Evolutionary conservation across 495 filamentous ascomycete species (phyloP).

Genomic region (Tuber melanosporum): DNA sequence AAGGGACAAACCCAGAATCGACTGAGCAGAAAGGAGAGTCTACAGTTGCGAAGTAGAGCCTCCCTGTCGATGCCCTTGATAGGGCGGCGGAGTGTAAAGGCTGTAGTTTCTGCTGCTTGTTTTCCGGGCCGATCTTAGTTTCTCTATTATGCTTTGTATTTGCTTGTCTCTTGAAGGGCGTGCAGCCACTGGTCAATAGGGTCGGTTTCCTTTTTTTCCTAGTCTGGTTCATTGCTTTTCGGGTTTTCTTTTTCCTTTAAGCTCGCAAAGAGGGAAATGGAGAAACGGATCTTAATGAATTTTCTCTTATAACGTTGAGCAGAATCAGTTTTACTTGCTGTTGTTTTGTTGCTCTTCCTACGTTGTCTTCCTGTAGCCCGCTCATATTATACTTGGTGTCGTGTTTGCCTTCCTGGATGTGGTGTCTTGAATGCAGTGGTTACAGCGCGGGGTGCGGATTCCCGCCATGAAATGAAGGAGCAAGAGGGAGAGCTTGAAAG

Average conservation of each 20-base stretch:
- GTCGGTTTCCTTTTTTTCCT: background rate
- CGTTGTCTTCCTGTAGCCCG: background rate
- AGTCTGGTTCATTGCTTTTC: background rate
- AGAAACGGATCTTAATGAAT: conserved; percentile 6
- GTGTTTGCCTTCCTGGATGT: background rate
- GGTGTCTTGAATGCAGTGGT: background rate
- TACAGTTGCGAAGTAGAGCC: background rate
- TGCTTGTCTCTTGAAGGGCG: conserved; percentile 2
- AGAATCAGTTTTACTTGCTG: conserved; percentile 13
- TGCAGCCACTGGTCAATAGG: conserved; percentile 1
- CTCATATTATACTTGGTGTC: background rate
- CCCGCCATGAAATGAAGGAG: background rate
- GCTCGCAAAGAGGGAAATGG: conserved; percentile 10
- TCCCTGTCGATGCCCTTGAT: background rate
- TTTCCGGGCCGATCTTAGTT: background rate
- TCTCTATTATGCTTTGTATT: background rate
- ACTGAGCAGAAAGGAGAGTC: background rate
- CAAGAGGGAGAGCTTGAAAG: background rate
- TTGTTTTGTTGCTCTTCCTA: background rate
- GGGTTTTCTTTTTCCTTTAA: background rate
- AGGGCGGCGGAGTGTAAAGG: background rate
- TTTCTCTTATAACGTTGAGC: conserved; percentile 9
- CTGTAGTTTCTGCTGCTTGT: background rate
- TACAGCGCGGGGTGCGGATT: background rate
- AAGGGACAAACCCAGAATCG: conserved; percentile 23